phyloP scores from a whole-genome alignment of 2,329 filamentous ascomycete genomes.

The Podosphaera aphanis region DNA sequence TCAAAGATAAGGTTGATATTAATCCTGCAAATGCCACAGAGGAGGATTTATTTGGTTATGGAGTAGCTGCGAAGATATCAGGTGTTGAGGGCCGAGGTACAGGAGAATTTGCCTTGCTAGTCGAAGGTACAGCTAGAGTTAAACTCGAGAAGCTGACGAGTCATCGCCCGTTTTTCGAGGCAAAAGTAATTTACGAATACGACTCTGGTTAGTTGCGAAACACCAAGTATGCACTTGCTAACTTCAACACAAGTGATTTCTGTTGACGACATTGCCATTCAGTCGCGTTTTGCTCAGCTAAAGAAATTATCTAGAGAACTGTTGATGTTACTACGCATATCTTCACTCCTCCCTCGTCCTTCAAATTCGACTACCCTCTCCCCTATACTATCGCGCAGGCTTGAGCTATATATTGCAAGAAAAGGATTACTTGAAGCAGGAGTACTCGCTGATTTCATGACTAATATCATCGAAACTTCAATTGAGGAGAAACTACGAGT shows the following conservation, averaged over 20 bases:
- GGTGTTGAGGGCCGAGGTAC: constrained; percentile 54
- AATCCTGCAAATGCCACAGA: constrained; percentile 37
- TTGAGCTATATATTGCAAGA: constrained; percentile 69
- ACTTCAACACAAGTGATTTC: constrained; percentile 9
- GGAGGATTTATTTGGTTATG: constrained; percentile 59
- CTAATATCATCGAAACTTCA: constrained; percentile 66
- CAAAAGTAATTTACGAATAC: constrained; percentile 45
- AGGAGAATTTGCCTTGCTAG: constrained; percentile 58
- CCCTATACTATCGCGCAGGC: constrained; percentile 60
- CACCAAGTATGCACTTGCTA: neutral
- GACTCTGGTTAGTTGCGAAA: constrained; percentile 33
- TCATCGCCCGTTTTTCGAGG: constrained; percentile 72
- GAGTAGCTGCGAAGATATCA: constrained; percentile 57
- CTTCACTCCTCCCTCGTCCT: constrained; percentile 55
- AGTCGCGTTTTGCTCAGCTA: constrained; percentile 52
- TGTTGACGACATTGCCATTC: constrained; percentile 36
- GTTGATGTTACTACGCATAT: constrained; percentile 60
- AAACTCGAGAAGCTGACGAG: constrained; percentile 49
- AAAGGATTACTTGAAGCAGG: constrained; percentile 69
- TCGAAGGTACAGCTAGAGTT: constrained; percentile 65
- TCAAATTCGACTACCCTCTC: constrained; percentile 43
- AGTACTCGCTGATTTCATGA: constrained; percentile 83
- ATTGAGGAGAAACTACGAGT: constrained; percentile 83
- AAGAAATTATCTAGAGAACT: constrained; percentile 73
- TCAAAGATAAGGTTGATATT: constrained; percentile 19